These are phyloP conservation scores for Aegilops sharonensis DNA, from an alignment of 176 grass and related monocot species.

Conservation along the genomic window DNA sequence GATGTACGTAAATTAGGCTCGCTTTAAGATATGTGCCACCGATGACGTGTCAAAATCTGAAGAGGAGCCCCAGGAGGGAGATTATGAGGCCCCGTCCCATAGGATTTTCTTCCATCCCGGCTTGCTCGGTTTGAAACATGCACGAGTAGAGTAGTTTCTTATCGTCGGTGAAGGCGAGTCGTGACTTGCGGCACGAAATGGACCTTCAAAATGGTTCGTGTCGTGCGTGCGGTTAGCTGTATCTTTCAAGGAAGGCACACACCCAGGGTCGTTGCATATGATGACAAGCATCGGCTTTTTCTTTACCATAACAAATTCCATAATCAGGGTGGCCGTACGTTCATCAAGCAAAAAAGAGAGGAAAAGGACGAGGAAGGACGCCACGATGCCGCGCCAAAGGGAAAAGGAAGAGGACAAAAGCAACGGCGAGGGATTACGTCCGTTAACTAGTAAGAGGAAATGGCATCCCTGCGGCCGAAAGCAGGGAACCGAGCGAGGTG, in stretches of 20 bases:
- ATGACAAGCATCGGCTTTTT: conserved; percentile 45
- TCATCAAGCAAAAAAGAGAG: neutral
- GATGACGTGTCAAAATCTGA: too few relatives aligned
- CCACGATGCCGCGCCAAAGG: conserved; percentile 9
- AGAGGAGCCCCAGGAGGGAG: too few relatives aligned
- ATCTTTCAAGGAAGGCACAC: conserved; percentile 21
- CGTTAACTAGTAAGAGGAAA: neutral
- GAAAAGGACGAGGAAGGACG: neutral
- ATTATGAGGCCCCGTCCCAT: too few relatives aligned
- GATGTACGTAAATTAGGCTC: too few relatives aligned
- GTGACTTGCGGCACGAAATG: neutral
- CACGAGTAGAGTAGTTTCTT: too few relatives aligned
- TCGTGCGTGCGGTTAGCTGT: conserved; percentile 24
- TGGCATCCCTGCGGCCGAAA: conserved; percentile 23
- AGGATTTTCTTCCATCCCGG: too few relatives aligned
- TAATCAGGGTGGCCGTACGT: neutral
- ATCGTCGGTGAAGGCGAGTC: too few relatives aligned
- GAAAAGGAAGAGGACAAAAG: conserved; percentile 9
- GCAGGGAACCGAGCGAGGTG: neutral
- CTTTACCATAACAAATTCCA: conserved; percentile 29
- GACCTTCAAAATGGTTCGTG: neutral
- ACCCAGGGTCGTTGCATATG: conserved; percentile 30
- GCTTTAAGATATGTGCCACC: too few relatives aligned
- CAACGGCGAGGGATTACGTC: neutral
- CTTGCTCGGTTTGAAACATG: too few relatives aligned